Conservation (phyloP, 345 rosid genomes). For the Jatropha curcas region DNA sequence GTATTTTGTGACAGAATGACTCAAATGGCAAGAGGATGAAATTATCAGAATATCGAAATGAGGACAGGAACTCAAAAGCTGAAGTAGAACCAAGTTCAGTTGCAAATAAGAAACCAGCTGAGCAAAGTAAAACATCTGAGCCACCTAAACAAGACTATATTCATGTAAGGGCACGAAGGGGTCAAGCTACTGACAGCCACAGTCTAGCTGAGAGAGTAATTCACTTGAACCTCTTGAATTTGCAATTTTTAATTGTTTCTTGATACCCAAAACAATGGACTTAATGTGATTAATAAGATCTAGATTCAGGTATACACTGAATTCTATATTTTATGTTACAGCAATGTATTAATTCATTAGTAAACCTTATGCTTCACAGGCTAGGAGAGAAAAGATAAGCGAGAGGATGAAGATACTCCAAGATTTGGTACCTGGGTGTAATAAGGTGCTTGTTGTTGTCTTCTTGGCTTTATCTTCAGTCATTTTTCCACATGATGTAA, state of each 20-base stretch:
- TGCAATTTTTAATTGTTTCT: not conserved
- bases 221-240: slow-evolving; percentile 19
- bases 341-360: not conserved
- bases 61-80: slow-evolving; percentile 9
- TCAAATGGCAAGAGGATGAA: slow-evolving; percentile 25
- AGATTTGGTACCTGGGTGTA: slow-evolving; percentile 94
- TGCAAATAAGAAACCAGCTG: slow-evolving; percentile 13
- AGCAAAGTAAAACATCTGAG: slow-evolving; percentile 18
- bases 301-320: not conserved
- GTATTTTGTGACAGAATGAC: slow-evolving; percentile 24
- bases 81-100: slow-evolving; percentile 26
- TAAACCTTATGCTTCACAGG: slow-evolving; percentile 38
- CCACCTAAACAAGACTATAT: slow-evolving; percentile 33
- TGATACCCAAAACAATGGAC: not conserved
- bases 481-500: not conserved
- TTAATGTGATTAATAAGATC: not conserved
- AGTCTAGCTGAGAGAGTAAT: slow-evolving; percentile 41
- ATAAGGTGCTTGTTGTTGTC: slow-evolving; percentile 49
- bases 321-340: not conserved
- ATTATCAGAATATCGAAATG: slow-evolving; percentile 12
- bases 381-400: slow-evolving; percentile 87
- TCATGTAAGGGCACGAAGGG: slow-evolving; percentile 37
- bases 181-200: slow-evolving; percentile 42
- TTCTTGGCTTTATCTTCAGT: slow-evolving; percentile 1
- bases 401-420: slow-evolving; percentile 91